Evolutionary conservation across 2,329 filamentous ascomycete genomes (phyloP).

Genomic region (Cladosporium sp.): DNA sequence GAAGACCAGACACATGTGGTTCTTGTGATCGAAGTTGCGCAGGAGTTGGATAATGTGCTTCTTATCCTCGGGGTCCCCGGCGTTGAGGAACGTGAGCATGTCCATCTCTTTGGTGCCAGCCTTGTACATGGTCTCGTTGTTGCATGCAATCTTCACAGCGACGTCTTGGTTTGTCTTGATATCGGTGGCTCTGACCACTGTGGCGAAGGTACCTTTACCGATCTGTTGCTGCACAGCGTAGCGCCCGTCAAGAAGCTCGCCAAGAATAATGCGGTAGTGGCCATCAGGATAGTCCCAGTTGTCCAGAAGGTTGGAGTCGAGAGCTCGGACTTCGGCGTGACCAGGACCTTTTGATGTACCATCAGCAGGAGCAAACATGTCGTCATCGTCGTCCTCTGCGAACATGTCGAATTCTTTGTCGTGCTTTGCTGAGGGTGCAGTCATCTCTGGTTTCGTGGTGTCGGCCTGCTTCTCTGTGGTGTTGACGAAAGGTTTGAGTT

Average conservation of each 20-base stretch:
- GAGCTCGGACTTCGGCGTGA: conserved; percentile 44
- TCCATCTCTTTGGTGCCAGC: conserved; percentile 92
- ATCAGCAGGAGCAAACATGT: conserved; percentile 76
- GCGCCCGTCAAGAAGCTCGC: conserved; percentile 80
- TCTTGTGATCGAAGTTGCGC: conserved; percentile 85
- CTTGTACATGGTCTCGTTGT: conserved; percentile 69
- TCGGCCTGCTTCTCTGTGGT: background rate
- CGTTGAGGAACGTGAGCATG: conserved; percentile 80
- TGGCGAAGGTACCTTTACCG: conserved; percentile 93
- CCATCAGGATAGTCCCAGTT: conserved; percentile 92
- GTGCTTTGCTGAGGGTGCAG: conserved; percentile 23
- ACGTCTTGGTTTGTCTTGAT: conserved; percentile 64
- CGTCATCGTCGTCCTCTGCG: conserved; percentile 61
- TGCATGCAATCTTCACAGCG: conserved; percentile 95
- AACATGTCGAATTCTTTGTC: conserved; percentile 59
- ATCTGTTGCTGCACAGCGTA: conserved; percentile 85
- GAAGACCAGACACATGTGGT: conserved; percentile 93
- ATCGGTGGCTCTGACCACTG: conserved; percentile 84
- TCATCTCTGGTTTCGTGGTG: background rate
- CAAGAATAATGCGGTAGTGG: conserved; percentile 91
- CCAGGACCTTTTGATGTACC: conserved; percentile 35
- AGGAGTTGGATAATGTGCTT: conserved; percentile 88
- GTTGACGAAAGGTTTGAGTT: conserved; percentile 22
- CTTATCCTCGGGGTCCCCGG: conserved; percentile 78
- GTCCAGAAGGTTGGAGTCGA: conserved; percentile 72